Conservation (phyloP, 2,329 filamentous ascomycete species). For the Westerdykella sp. region DNA sequence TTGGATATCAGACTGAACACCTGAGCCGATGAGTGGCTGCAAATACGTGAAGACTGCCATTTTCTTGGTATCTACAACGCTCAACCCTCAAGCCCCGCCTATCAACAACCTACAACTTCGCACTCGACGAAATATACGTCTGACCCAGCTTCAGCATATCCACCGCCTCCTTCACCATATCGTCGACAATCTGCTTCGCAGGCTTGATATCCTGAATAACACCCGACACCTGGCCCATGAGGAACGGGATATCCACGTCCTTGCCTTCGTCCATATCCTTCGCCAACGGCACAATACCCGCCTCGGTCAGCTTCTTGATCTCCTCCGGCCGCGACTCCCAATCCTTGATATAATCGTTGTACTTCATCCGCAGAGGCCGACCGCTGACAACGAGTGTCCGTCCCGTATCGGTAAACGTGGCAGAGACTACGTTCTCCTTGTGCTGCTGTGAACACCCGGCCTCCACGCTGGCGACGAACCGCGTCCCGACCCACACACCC, state of each 20-base stretch:
- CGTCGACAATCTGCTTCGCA: conserved; percentile 75
- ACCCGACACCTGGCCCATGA: conserved; percentile 92
- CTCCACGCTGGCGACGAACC: conserved; percentile 79
- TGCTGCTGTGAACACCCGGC: conserved; percentile 75
- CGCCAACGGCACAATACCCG: conserved; percentile 73
- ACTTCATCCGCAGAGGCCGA: conserved; percentile 69
- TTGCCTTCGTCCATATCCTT: conserved; percentile 76
- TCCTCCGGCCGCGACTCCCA: conserved; percentile 75
- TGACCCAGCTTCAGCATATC: conserved; percentile 35
- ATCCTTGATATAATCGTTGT: conserved; percentile 73
- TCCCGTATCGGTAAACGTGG: conserved; percentile 71
- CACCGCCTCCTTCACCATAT: conserved; percentile 62
- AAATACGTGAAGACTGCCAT: background rate
- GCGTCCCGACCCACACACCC: conserved; percentile 90
- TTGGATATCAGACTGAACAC: too few relatives aligned
- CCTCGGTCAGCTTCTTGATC: conserved; percentile 67
- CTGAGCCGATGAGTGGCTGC: background rate
- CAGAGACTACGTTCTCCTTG: conserved; percentile 77
- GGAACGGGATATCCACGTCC: conserved; percentile 76
- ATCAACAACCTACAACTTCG: conserved; percentile 26
- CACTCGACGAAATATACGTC: conserved; percentile 28
- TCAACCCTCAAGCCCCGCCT: background rate
- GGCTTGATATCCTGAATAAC: conserved; percentile 72
- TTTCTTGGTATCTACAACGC: background rate
- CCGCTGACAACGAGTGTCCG: conserved; percentile 78